Percentiles rank a stretch among this genome's conserved stretches.
phyloP scores from a whole-genome alignment of 257 asterid species.

The Lithospermum erythrorhizon region DNA sequence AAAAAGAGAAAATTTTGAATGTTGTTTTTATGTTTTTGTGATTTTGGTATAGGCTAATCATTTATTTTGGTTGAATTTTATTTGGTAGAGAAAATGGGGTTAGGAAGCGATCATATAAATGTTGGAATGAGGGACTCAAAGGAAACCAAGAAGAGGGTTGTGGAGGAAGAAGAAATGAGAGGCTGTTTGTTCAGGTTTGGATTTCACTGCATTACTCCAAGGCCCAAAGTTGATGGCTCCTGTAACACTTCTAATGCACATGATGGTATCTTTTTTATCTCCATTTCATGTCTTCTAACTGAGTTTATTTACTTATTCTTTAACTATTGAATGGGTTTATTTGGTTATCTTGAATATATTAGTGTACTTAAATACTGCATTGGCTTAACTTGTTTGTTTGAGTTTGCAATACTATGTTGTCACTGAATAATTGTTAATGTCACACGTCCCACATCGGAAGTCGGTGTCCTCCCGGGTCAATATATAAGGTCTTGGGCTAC shows the following conservation, averaged over 20 bases:
- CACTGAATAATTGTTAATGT: no score
- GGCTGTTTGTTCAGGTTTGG: conserved; percentile 48
- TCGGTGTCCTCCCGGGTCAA: no score
- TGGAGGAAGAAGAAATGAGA: conserved; percentile 21
- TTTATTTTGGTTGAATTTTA: conserved; percentile 21
- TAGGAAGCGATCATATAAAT: background rate
- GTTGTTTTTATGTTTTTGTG: conserved; percentile 9
- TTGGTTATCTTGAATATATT: background rate
- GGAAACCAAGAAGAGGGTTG: conserved; percentile 25
- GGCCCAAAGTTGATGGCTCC: conserved; percentile 63
- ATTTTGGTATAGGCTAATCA: conserved; percentile 2
- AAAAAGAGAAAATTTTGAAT: conserved; percentile 17
- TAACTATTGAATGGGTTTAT: background rate
- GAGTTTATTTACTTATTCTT: background rate
- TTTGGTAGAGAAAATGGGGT: conserved; percentile 7
- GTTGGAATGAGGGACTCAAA: conserved; percentile 38
- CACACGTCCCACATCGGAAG: no score
- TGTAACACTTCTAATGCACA: conserved; percentile 37
- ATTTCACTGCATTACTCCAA: conserved; percentile 46
- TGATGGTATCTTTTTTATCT: conserved; percentile 1
- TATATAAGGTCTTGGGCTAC: no score
- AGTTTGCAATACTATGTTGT: background rate
- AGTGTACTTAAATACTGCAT: background rate
- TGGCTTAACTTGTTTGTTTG: background rate
- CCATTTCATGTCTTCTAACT: background rate